A percentile compares a stretch with the other conserved stretches of the same genome.
Conservation (phyloP, 495 filamentous ascomycete genomes). For the Xylaria acuta region DNA sequence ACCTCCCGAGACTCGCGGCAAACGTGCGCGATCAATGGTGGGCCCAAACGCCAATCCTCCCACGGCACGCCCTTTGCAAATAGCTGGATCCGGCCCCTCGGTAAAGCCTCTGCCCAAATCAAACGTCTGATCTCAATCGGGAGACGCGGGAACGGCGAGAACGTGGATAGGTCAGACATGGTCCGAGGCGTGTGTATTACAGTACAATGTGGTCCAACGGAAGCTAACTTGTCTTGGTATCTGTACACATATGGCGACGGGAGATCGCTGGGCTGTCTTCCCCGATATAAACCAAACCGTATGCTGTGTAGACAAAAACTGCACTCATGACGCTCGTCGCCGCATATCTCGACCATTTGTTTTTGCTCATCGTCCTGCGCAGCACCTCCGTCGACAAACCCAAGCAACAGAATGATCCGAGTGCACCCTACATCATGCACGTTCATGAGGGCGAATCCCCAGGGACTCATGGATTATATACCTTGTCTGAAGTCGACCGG, state of each 20-base stretch:
- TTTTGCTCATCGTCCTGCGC: constrained; percentile 9
- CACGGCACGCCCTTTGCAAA: constrained; percentile 41
- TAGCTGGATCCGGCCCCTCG: constrained; percentile 38
- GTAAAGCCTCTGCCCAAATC: constrained; percentile 38
- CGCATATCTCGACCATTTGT: constrained; percentile 7
- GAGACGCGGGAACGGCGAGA: constrained; percentile 37
- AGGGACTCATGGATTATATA: constrained; percentile 15
- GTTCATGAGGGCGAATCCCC: background rate
- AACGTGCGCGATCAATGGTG: constrained; percentile 36
- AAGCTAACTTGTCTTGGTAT: background rate
- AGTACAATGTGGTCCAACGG: background rate
- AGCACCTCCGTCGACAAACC: constrained; percentile 2
- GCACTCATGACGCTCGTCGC: constrained; percentile 17
- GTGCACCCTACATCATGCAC: constrained; percentile 20
- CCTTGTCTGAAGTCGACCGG: background rate
- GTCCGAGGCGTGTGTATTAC: background rate
- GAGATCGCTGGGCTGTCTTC: constrained; percentile 7
- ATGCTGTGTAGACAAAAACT: constrained; percentile 15
- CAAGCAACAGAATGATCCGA: constrained; percentile 22
- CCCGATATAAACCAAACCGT: constrained; percentile 6
- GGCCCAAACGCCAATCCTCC: constrained; percentile 40
- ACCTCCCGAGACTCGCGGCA: constrained; percentile 38
- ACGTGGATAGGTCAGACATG: constrained; percentile 34
- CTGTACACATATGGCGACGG: constrained; percentile 6
- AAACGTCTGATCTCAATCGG: constrained; percentile 39